Percentiles rank a stretch among this genome's conserved stretches.
Conservation (phyloP, 1,284 basidiomycete genomes). For the Ganoderma boninense region DNA sequence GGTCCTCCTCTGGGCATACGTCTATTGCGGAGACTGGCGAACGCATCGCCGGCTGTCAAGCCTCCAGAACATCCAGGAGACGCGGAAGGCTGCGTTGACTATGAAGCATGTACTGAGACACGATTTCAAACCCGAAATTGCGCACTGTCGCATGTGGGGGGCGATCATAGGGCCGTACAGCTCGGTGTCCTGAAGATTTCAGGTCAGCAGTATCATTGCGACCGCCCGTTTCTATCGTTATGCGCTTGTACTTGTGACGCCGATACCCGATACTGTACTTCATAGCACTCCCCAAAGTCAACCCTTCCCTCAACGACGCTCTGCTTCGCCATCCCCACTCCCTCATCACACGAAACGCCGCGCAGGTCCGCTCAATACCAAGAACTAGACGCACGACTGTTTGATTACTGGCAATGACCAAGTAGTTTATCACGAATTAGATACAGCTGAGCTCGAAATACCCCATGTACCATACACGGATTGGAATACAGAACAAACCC, state of each 20-base stretch:
- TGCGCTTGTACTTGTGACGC: too few species aligned
- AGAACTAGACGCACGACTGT: neutral
- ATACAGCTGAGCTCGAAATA: neutral
- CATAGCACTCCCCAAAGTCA: too few species aligned
- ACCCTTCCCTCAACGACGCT: neutral
- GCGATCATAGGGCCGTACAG: neutral
- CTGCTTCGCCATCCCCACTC: neutral
- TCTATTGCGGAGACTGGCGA: conserved; percentile 3
- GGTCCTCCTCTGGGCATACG: conserved; percentile 4
- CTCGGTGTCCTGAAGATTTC: neutral
- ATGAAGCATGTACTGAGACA: neutral
- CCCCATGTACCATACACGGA: neutral
- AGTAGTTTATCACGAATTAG: conserved; percentile 2
- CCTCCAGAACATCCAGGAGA: conserved; percentile 2
- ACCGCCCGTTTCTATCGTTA: too few species aligned
- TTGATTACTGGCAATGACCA: neutral
- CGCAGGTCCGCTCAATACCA: neutral
- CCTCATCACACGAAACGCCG: neutral
- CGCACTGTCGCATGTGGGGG: neutral
- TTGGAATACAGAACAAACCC: neutral
- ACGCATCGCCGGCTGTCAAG: conserved; percentile 1
- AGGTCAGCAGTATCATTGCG: too few species aligned
- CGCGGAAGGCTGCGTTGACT: conserved; percentile 1
- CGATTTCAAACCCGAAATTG: conserved; percentile 12
- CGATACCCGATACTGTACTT: too few species aligned